phyloP scores from a whole-genome alignment of 1,284 basidiomycete genomes.

The Hemileia vastatrix region DNA sequence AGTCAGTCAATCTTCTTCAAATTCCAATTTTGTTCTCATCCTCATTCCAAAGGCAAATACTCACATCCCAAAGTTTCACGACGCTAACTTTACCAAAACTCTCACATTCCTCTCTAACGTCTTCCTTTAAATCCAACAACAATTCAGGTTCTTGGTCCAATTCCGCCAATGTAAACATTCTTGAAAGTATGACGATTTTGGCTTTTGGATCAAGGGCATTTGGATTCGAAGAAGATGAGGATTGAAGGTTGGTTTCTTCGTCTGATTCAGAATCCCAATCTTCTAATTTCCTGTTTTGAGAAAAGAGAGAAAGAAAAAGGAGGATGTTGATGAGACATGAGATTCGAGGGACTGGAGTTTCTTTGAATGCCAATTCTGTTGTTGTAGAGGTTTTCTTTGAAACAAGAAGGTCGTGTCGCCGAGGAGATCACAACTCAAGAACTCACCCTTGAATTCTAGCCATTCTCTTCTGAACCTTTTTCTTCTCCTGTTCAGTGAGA shows the following conservation, averaged over 20 bases:
- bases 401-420: too few species aligned
- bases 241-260: slow-evolving; percentile 15
- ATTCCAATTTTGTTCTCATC: neutral
- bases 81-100: slow-evolving; percentile 88
- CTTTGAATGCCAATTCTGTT: too few species aligned
- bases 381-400: slow-evolving; percentile 63
- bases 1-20: too few species aligned
- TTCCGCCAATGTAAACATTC: slow-evolving; percentile 85
- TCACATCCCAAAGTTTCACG: slow-evolving; percentile 84
- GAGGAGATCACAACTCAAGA: too few species aligned
- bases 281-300: slow-evolving; percentile 30
- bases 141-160: slow-evolving; percentile 76
- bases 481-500: too few species aligned
- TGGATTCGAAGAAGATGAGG: neutral
- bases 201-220: neutral
- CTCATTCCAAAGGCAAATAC: slow-evolving; percentile 42
- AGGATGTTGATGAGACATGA: too few species aligned
- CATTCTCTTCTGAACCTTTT: slow-evolving; percentile 50
- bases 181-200: slow-evolving; percentile 83
- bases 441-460: too few species aligned
- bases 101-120: slow-evolving; percentile 87
- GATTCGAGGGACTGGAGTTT: too few species aligned
- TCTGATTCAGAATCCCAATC: slow-evolving; percentile 65
- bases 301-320: neutral
- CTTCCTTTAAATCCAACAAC: slow-evolving; percentile 84